A percentile compares a stretch with the other conserved stretches of the same genome.
phyloP scores from a whole-genome alignment of 140 eudicot genomes.

The Flaveria floridana region DNA sequence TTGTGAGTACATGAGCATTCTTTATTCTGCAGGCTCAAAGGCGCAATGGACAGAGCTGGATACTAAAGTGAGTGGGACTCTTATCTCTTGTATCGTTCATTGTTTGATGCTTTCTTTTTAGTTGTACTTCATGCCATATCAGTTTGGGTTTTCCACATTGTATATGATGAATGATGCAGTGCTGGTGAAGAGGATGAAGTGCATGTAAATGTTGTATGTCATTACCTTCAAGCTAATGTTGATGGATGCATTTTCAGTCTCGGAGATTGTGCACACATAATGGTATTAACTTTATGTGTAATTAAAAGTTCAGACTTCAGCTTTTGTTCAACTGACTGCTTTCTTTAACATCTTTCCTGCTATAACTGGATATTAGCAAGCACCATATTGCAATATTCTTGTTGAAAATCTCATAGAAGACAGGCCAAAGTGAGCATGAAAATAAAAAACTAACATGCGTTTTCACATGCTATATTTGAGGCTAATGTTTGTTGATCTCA shows the following conservation, averaged over 20 bases:
- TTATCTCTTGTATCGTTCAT: conserved; percentile 32
- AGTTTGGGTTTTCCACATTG: conserved; percentile 20
- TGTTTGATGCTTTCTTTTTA: conserved; percentile 23
- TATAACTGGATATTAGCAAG: conserved; percentile 4
- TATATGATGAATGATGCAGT: conserved; percentile 44
- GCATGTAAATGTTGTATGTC: conserved; percentile 64
- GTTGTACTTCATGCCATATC: conserved; percentile 15
- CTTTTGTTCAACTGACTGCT: conserved; percentile 13
- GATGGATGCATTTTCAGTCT: conserved; percentile 49
- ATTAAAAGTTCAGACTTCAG: not conserved
- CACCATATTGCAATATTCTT: conserved; percentile 1
- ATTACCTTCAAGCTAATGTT: conserved; percentile 76
- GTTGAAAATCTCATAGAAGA: conserved; percentile 11
- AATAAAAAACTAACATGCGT: not conserved
- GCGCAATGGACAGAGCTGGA: conserved; percentile 51
- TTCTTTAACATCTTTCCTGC: conserved; percentile 23
- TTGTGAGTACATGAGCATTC: conserved; percentile 23
- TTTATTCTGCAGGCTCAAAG: conserved; percentile 55
- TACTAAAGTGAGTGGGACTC: conserved; percentile 69
- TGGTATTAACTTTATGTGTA: conserved; percentile 43
- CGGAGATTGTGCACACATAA: conserved; percentile 78
- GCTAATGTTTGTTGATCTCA: not conserved
- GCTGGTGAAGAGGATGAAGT: conserved; percentile 79
- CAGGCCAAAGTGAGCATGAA: not conserved
- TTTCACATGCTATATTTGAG: conserved; percentile 6